Conservation (phyloP, 2,329 filamentous ascomycete genomes). For the Chrysoporthe cubensis region DNA sequence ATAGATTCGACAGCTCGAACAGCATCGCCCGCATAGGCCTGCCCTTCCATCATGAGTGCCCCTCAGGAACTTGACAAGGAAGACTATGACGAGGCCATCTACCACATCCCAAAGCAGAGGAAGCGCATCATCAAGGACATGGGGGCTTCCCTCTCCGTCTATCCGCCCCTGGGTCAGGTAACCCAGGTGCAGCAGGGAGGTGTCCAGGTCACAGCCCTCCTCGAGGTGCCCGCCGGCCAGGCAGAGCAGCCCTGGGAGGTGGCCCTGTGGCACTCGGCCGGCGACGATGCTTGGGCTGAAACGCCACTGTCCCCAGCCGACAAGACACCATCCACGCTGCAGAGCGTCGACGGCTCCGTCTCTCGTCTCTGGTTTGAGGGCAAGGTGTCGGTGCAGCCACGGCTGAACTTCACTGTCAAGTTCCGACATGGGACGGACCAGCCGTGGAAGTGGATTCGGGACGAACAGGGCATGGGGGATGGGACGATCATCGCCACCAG, state of each 20-base stretch:
- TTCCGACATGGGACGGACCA: conserved; percentile 59
- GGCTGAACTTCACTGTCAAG: conserved; percentile 71
- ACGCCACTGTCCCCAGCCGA: conserved; percentile 41
- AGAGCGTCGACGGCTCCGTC: conserved; percentile 41
- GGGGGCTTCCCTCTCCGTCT: conserved; percentile 50
- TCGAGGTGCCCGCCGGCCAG: conserved; percentile 65
- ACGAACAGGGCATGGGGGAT: conserved; percentile 65
- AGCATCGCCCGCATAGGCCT: neutral
- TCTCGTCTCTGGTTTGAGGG: conserved; percentile 58
- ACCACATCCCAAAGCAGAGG: conserved; percentile 45
- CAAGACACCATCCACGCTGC: conserved; percentile 55
- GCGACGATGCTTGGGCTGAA: conserved; percentile 60
- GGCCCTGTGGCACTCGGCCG: conserved; percentile 68
- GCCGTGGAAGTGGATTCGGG: conserved; percentile 72
- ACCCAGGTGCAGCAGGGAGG: conserved; percentile 58
- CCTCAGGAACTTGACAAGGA: conserved; percentile 30
- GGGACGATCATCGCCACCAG: conserved; percentile 62
- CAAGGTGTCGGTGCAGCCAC: conserved; percentile 50
- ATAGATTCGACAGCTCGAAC: neutral
- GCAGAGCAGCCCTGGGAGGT: conserved; percentile 69
- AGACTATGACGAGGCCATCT: conserved; percentile 44
- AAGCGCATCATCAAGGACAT: conserved; percentile 39
- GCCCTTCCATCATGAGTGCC: conserved; percentile 28
- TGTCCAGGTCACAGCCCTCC: conserved; percentile 67
- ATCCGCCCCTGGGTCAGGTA: conserved; percentile 76